Base-by-base conservation (phyloP, 495 filamentous ascomycete species). In the Friedmanniomyces simplex region DNA sequence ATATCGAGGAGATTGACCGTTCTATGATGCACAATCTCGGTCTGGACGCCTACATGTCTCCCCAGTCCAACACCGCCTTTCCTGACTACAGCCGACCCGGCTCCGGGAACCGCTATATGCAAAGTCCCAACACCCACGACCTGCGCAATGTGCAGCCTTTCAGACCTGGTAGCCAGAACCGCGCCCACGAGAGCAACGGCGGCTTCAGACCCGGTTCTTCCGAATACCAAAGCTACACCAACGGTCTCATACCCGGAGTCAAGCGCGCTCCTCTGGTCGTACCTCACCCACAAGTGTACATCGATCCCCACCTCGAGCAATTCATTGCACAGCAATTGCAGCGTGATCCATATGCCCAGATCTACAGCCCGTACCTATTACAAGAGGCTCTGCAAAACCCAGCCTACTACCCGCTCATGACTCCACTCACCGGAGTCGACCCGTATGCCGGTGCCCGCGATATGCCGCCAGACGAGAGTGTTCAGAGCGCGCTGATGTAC, bases 401-500 rank as follows among this genome's bases (percentile, higher is more conserved):
- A n/a, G 54, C 62, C 25, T 67, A 56, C 57, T 65, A 68, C 32
- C 45, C 62, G 1, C 54, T 71, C 48, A 66, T 66, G n/a, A 62
- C 68, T 30, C 60, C 62, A 25, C 42, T 58, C 26, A 63, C 43
- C 24, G 43, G 42, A 16, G 55, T 73, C 30, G 77, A 76, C 56
- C 77, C 58, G 49, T 73, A 73, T 55, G 76, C 76, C 55, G 74
- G 74, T 14, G 72, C 79, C 28, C 80, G 82, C 58, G 86, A 89
- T 32, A 78, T 84, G 32, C 85, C 90, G 58, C 71, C 78, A 2
- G 74, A 77, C 0, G 81, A 83, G 24, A 80, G 79, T 55, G 69
- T 86, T 2, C 77, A 87, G 50, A 95, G 90, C 67, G 67, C 75
- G 22, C 73, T 91, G 2, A 74, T 96, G 1, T 66, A 63, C 36